Conservation (phyloP, 129 eudicot species). For the Escallonia rubra region DNA sequence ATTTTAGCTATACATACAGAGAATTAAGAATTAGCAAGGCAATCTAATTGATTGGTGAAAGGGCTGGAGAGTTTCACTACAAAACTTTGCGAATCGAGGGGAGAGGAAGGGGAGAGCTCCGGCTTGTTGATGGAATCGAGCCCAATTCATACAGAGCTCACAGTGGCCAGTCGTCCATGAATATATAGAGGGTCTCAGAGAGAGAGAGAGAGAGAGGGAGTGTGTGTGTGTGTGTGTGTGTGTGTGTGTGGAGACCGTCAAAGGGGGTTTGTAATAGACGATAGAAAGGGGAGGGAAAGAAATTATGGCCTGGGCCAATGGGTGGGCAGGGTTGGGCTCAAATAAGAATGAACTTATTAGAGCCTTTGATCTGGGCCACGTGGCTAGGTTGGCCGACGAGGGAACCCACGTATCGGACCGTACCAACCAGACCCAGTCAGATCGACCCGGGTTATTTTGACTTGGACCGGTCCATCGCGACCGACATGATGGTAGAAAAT, state of each 20-base stretch:
- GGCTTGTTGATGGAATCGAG: not conserved
- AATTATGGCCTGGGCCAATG: not conserved
- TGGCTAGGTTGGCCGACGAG: too few species aligned
- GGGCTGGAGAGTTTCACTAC: not conserved
- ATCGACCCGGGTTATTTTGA: too few species aligned
- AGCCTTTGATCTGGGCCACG: too few species aligned
- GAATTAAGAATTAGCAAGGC: not conserved
- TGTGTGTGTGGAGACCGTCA: not conserved
- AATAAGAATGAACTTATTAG: too few species aligned
- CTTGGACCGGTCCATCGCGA: too few species aligned
- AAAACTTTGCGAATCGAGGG: not conserved
- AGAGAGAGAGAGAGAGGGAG: too few species aligned
- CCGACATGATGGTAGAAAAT: too few species aligned
- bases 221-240: not conserved
- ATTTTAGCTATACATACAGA: not conserved
- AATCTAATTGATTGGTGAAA: not conserved
- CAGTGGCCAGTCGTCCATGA: not conserved
- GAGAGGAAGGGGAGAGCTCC: not conserved
- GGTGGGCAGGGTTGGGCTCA: not conserved
- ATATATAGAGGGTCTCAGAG: not conserved
- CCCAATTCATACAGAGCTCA: not conserved
- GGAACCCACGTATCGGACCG: too few species aligned
- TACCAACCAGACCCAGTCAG: too few species aligned
- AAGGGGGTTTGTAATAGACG: not conserved
- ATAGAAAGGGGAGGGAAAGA: not conserved